Base-by-base conservation (phyloP, 495 filamentous ascomycete species). In the Terfezia boudieri region DNA sequence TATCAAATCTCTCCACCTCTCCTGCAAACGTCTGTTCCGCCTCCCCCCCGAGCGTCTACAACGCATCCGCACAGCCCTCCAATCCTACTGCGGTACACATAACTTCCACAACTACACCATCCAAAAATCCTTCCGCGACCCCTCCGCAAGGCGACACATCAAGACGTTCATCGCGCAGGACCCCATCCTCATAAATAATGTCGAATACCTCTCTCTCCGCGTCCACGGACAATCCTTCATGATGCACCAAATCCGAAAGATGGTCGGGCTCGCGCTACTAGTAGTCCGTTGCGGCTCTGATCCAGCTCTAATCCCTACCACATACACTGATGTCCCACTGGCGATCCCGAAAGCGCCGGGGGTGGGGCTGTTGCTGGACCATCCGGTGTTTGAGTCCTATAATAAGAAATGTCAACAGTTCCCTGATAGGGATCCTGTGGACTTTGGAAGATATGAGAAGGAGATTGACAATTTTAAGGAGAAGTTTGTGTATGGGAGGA, bases 181-280 rank as follows among this genome's bases (percentile, higher is more conserved):
- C 26, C 88, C 88, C 0, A 78, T 95, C 56, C 71, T 84, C 54
- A 90, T 93, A 66, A 75, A 86, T 59, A 82, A 86, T 64, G 93
- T 84, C 14, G 81, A 98, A 68, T 98, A 90, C 90, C 74, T 98
- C 8, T 89, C 83, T 26, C 71, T 96, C 54, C 93, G 92, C 60
- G 85, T 98, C 16, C 92, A 96, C 67, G 90, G 90, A 0, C 90
- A 98, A 68, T 86, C 81, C 56, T 98, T 98, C 74, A 98, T 98
- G 90, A 98, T 98, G 90, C 90, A 98, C 66, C 90, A 98, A 68
- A 98, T 98, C 67, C 82, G 90, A 56, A 95, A 94, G 68, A 98
- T 98, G 90, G 83, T 98, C 14, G 84, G 81, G 57, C 87, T 96
- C 86, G 83, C 79, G 38, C 74, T 86, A 9, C 75, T 98, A 54